Evolutionary conservation across 148 eudicot genomes (phyloP), one percentile per base, ranked within the genome.

Genomic region (Cornus kousa): DNA sequence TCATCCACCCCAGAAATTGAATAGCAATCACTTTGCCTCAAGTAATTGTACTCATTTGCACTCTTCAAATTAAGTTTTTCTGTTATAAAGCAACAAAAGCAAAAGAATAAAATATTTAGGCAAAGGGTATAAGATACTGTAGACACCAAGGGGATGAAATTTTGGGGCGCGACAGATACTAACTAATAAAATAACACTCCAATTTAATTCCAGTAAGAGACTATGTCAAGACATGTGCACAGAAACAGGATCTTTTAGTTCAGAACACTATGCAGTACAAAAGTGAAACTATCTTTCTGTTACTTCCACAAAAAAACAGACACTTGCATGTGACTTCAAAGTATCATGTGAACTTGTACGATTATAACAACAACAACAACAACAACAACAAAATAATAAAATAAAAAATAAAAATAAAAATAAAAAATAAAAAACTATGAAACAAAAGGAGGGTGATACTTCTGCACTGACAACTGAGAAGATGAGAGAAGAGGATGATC

Each of bases 1-100:
- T 96, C 99, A 86, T 96, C 95, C 86, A 94, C 93, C 78, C 94
- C 92, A 66, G 90, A 71, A 82, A 96, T 92, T 24, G 91, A 80
- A 78, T 86, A 83, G 88, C 98, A 94, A 78, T 77, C 87, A 82
- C 99, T 96, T 86, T 96, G 95, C 70, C 76, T 81, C 86, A 96
- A 82, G 82, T 93, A 96, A 32, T 90, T 91, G 76, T 90, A 96
- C 50, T 92, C 97, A 71, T 83, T 85, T 67, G 83, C 90, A 79
- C 80, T 83, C 88, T 84, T 87, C 87, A 96, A 80, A 79, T 91
- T 92, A 85, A 96, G 76, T 87, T 94, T 94, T 71, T 91, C 99
- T 96, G 88, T 22, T 70, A 57, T 9, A 66, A 69, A 81, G 50
- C 43, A 81, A 72, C 43, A 64, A 14, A 70, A 28, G 28, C 33